Conservation (phyloP, 257 asterid genomes). For the Nicotiana tomentosiformis region DNA sequence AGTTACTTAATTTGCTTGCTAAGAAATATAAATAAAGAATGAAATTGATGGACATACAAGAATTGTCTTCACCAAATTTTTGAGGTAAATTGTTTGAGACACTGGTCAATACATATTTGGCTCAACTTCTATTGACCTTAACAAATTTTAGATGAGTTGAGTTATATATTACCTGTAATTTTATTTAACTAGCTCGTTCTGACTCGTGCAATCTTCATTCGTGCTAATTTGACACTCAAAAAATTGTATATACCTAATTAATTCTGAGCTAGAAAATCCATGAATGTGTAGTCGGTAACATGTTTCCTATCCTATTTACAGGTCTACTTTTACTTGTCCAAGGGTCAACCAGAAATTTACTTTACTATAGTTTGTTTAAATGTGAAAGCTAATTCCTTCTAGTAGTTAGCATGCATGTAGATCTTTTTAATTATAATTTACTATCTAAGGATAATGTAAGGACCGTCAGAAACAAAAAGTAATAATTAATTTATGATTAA, state of each 20-base stretch:
- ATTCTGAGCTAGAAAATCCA: not conserved
- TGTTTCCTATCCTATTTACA: not conserved
- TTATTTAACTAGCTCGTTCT: too few relatives aligned
- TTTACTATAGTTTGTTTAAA: not conserved
- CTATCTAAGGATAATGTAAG: not conserved
- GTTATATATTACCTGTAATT: too few relatives aligned
- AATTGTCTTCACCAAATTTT: accelerated
- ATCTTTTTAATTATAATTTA: not conserved
- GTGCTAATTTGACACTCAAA: too few relatives aligned
- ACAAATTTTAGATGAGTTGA: too few relatives aligned
- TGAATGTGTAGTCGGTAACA: not conserved
- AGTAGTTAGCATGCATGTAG: not conserved
- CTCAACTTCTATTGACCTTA: too few relatives aligned
- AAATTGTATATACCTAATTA: not conserved
- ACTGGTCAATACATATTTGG: too few relatives aligned
- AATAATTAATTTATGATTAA: not conserved
- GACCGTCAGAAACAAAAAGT: not conserved
- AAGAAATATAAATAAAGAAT: too few relatives aligned
- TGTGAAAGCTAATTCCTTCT: not conserved
- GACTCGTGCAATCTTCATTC: too few relatives aligned
- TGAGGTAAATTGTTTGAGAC: too few relatives aligned
- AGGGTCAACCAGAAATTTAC: not conserved
- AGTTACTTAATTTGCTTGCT: too few relatives aligned
- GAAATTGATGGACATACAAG: too few relatives aligned
- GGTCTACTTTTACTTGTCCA: not conserved